Base-by-base conservation (phyloP, 2,329 filamentous ascomycete genomes). In the Cylindrodendrum hubeiense region DNA sequence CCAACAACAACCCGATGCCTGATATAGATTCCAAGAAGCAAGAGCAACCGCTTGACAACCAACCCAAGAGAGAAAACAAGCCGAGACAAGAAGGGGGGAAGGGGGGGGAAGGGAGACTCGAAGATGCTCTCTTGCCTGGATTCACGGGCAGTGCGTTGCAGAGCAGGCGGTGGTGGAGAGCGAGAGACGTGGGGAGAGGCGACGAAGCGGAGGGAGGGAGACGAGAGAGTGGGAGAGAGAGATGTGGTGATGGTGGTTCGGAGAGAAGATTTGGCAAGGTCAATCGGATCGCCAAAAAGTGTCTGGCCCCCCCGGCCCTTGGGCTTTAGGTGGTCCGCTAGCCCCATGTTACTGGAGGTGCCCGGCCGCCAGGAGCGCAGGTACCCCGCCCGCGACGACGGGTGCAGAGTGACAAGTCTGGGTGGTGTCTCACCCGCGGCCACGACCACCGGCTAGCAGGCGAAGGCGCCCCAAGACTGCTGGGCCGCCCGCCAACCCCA, bases 221-320 rank as follows among this genome's bases (percentile, higher is more conserved):
- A 41, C 34, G 53, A 55, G 58, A 50, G 59, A 51, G 69, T 60
- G 61, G 57, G 57, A 66, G 65, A 64, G 57, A 52, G 56, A 65
- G 54, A 66, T 65, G 69, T 75, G 68, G 71, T 76, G 72, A 73
- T 74, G 74, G 67, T 72, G 70, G 72, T 74, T 74, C 70, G 63
- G 67, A 71, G 72, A 73, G 70, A 75, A 75, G 72, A 77, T 77
- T 76, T 75, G 73, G 70, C 70, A 72, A 69, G 71, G 69, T 69
- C 67, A 73, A 74, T 72, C 72, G 67, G 69, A 73, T 73, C 69
- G 68, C 69, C 71, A 67, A 68, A 74, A 75, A 74, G 57, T 73
- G 70, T 68, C 72, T 68, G 71, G 67, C 62, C 65, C 70, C 72
- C 64, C 65, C 71, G 66, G 67, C 65, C 65, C 41, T 60, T 73